Base-by-base conservation (phyloP, 345 rosid genomes). In the Gossypium stocksii region DNA sequence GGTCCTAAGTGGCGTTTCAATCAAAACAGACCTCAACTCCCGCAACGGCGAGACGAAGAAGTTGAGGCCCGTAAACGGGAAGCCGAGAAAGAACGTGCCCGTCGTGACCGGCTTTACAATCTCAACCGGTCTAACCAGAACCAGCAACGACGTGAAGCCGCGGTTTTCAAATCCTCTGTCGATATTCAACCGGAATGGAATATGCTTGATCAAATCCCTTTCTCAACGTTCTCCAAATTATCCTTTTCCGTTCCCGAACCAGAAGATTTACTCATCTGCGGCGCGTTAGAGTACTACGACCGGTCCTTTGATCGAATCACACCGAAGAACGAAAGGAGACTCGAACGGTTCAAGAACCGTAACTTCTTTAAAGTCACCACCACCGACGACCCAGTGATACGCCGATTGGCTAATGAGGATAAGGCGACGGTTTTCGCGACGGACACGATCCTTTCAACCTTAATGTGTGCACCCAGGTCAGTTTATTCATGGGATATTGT, bases 141-240 rank as follows among this genome's bases (percentile, higher is more conserved):
- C 66, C 91, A 87, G 44, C 78, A 80, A 13, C 97, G 99, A 10
- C 89, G 99, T 3, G 99, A 95, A 80, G 94, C 98, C 0, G 97
- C 97, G 0, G 88, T 84, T 1, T 91, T 90, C 54, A 95, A 91
- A 57, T 93, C 96, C 0, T 93, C 98, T 0, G 98, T 95, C 52
- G 99, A 92, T 70, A 95, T 95, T 49, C 98, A 95, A 64, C 98
- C 99, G 0, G 99, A 95, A 57, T 95, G 99, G 99, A 91, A 93
- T 72, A 93, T 93, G 99, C 91, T 91, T 2, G 98, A 95, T 56
- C 97, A 93, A 89, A 95, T 95, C 45, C 99, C 99, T 1, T 95
- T 95, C 75, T 86, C 96, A 0, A 87, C 91, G 6, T 93, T 95
- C 85, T 86, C 97, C 2, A 93, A 95, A 82, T 87, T 95, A 2